These are phyloP conservation scores for Phylloporus sp. DNA, from an alignment of 768 basidiomycete species.

Conservation along the genomic window DNA sequence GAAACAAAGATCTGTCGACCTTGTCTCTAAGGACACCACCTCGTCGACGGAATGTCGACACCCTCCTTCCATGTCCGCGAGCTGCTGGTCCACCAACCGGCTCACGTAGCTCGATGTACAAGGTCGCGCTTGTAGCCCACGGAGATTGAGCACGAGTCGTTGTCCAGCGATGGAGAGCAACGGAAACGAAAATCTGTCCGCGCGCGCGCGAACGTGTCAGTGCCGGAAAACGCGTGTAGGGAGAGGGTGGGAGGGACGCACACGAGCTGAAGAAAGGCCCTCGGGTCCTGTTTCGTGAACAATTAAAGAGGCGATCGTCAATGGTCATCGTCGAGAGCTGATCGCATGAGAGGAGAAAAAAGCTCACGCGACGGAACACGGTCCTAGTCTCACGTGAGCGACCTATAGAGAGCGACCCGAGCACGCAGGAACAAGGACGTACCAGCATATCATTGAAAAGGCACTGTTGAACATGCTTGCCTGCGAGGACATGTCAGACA, in stretches of 20 bases:
- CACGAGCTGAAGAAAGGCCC: neutral
- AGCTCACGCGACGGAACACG: too few relatives aligned
- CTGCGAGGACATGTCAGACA: slow-evolving; percentile 1
- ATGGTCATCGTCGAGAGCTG: too few relatives aligned
- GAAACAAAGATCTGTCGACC: too few relatives aligned
- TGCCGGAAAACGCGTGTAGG: neutral
- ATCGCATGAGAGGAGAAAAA: neutral
- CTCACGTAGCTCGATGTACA: too few relatives aligned
- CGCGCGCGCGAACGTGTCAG: neutral
- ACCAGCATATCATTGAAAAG: slow-evolving; percentile 9
- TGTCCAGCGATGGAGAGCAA: slow-evolving; percentile 16
- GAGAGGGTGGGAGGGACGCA: neutral
- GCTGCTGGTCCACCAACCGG: too few relatives aligned
- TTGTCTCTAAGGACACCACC: too few relatives aligned
- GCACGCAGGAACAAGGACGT: neutral
- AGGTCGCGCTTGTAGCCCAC: slow-evolving; percentile 2
- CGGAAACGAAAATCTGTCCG: slow-evolving; percentile 6
- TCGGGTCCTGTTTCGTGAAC: neutral
- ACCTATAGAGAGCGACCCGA: too few relatives aligned
- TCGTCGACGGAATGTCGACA: too few relatives aligned
- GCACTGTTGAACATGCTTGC: slow-evolving; percentile 1
- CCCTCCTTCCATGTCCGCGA: too few relatives aligned
- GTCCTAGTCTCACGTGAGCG: too few relatives aligned
- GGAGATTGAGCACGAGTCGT: slow-evolving; percentile 23
- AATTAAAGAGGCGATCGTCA: too few relatives aligned